Conservation (phyloP, 2,329 filamentous ascomycete genomes). For the Nothopassalora personata region DNA sequence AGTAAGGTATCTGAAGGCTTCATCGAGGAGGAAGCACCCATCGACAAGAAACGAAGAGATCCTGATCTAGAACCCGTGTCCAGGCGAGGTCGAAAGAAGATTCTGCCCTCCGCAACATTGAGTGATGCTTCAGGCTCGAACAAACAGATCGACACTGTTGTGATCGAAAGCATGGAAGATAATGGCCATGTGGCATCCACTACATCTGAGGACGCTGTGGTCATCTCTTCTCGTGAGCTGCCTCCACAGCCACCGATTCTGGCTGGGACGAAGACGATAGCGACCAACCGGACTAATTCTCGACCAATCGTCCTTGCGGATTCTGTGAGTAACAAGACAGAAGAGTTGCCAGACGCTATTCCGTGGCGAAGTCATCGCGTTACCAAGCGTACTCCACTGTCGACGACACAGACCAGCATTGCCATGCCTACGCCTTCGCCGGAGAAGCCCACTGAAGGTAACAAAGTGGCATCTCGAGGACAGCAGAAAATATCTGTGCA, state of each 20-base stretch:
- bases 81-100: neutral
- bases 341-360: neutral
- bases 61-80: neutral
- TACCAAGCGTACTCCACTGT: neutral
- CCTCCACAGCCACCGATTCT: neutral
- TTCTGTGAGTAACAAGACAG: neutral
- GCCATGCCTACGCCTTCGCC: neutral
- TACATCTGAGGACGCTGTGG: neutral
- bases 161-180: neutral
- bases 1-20: conserved; percentile 21
- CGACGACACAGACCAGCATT: neutral
- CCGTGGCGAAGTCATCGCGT: neutral
- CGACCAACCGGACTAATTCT: neutral
- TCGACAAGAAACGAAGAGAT: conserved; percentile 21
- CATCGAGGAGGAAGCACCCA: conserved; percentile 20
- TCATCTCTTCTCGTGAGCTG: neutral
- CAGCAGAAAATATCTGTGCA: neutral
- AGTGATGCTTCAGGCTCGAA: neutral
- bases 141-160: neutral
- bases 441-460: neutral
- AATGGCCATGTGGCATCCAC: too few relatives aligned
- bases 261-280: neutral
- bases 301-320: neutral
- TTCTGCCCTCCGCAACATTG: neutral
- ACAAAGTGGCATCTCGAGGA: neutral